A percentile compares a stretch with the other conserved stretches of the same genome.
phyloP scores from a whole-genome alignment of 148 eudicot species.

The Persicaria tinctoria region DNA sequence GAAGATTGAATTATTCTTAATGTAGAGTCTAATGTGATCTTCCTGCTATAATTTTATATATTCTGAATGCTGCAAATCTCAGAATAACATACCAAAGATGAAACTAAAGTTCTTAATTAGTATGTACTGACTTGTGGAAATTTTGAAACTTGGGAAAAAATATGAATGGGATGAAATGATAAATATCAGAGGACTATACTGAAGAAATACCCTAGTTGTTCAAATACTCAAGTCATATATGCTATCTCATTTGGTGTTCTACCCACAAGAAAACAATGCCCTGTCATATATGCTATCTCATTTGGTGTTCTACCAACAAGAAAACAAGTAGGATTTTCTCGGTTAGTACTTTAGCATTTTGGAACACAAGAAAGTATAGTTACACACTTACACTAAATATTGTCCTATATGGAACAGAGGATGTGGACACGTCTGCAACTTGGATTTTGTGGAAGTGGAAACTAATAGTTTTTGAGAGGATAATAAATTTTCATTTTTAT shows the following conservation, averaged over 20 bases:
- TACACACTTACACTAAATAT: too few relatives aligned
- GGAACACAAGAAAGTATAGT: too few relatives aligned
- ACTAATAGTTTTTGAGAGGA: neutral
- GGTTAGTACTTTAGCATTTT: too few relatives aligned
- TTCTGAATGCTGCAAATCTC: neutral
- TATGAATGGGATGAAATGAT: neutral
- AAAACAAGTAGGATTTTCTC: too few relatives aligned
- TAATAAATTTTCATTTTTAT: neutral
- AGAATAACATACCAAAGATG: neutral
- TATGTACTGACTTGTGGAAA: neutral
- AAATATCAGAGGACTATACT: neutral
- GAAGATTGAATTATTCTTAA: slow-evolving; percentile 3
- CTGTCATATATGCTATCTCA: too few relatives aligned
- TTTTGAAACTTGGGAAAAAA: neutral
- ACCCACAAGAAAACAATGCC: too few relatives aligned
- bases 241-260: too few relatives aligned
- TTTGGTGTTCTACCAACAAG: too few relatives aligned
- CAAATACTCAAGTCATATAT: too few relatives aligned
- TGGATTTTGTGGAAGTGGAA: neutral
- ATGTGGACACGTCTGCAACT: neutral
- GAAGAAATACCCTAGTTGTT: neutral
- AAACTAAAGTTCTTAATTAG: neutral
- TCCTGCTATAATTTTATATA: neutral
- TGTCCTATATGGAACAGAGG: too few relatives aligned
- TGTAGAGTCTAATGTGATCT: neutral